Base-by-base conservation (phyloP, 148 eudicot species). In the Silene conica region DNA sequence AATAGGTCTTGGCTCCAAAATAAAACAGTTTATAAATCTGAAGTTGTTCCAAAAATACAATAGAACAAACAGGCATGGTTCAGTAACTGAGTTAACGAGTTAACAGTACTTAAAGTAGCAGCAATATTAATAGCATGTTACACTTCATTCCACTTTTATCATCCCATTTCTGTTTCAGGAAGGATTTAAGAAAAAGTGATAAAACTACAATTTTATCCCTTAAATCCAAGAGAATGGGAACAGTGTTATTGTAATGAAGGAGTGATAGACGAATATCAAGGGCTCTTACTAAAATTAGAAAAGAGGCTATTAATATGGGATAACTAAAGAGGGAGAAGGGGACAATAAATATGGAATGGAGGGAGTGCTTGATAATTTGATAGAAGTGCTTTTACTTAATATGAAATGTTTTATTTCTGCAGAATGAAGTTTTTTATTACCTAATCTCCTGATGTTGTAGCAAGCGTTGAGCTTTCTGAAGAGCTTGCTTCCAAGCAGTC, bases 361-460 rank as follows among this genome's bases (percentile, higher is more conserved):
- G 43, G 43, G 8, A 38, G 43, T 16, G 4, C 21, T 64, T 64
- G 20, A 63, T 34, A 65, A n/a, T n/a, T n/a, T n/a, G n/a, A n/a
- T n/a, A 38, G 69, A 38, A 38, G 43, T 6, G 43, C 8, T 38
- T 38, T 38, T 38, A 7, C 43, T 0, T 38, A 38, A 38, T 38
- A 38, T 38, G 8, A 38, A 38, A 9, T 38, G 43, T 38, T 7
- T 38, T 38, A 63, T 19, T 63, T 45, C 55, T 57, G 25, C 75
- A 74, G 15, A 6, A 68, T 66, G 48, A 34, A 48, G 34, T 64
- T 26, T 46, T 31, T 16, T 38, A 66, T 80, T 79, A 91, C 98
- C 98, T 94, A 76, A 94, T 89, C 38, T 86, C 91, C 81, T 94
- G 96, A 79, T 94, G 96, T 67, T 94, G 97, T 75, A 91, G 82